phyloP scores from a whole-genome alignment of 495 filamentous ascomycete species.

The Parathielavia hyrcaniae region DNA sequence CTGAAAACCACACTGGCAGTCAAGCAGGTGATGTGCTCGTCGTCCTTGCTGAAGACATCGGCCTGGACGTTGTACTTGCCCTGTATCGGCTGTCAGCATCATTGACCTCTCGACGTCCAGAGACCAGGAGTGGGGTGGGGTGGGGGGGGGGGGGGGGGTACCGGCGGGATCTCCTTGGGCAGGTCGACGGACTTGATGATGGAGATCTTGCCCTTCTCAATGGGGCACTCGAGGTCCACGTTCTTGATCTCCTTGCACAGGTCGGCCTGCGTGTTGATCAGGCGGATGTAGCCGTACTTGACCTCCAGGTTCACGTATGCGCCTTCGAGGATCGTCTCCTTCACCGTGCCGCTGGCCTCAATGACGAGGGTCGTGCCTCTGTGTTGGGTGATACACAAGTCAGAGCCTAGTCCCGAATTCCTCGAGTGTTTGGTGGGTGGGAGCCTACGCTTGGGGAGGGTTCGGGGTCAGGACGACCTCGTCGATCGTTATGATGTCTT shows the following conservation, averaged over 20 bases:
- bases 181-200: slow-evolving; percentile 78
- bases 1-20: slow-evolving; percentile 59
- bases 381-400: slow-evolving; percentile 12
- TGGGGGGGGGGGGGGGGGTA: slow-evolving; percentile 43
- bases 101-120: background rate
- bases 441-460: slow-evolving; percentile 75
- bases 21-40: slow-evolving; percentile 73
- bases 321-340: slow-evolving; percentile 61
- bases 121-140: too few relatives aligned
- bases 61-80: slow-evolving; percentile 84
- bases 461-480: slow-evolving; percentile 78
- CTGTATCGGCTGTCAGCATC: slow-evolving; percentile 39
- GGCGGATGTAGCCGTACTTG: slow-evolving; percentile 88
- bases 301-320: slow-evolving; percentile 75
- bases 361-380: slow-evolving; percentile 80
- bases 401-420: background rate
- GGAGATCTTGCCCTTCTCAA: slow-evolving; percentile 64
- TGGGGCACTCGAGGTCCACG: slow-evolving; percentile 82
- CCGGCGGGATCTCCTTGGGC: slow-evolving; percentile 82
- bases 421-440: background rate
- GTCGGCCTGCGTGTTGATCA: slow-evolving; percentile 71
- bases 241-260: slow-evolving; percentile 84
- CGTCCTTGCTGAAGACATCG: slow-evolving; percentile 68
- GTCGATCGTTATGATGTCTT: slow-evolving; percentile 66
- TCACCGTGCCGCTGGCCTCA: slow-evolving; percentile 65